phyloP scores from a whole-genome alignment of 140 eudicot species.

The Flaveria floridana region DNA sequence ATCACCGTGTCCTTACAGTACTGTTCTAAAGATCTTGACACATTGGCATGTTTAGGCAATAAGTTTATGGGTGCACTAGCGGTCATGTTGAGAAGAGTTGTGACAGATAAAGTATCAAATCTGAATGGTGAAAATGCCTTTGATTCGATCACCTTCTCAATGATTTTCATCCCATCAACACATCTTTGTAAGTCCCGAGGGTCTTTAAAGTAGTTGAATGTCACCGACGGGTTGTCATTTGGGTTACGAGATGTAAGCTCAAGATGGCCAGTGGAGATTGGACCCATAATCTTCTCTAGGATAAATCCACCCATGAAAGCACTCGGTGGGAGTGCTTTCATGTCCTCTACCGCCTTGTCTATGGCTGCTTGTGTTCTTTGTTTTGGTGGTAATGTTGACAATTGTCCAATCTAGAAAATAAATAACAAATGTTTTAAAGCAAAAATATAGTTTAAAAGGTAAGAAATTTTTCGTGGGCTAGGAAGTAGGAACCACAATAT shows the following conservation, averaged over 20 bases:
- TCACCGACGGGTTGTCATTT: conserved; percentile 59
- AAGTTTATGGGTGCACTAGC: conserved; percentile 59
- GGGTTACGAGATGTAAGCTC: conserved; percentile 50
- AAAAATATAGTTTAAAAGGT: background rate
- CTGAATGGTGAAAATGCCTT: conserved; percentile 51
- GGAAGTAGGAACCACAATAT: background rate
- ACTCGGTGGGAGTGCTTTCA: conserved; percentile 48
- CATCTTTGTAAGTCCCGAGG: conserved; percentile 69
- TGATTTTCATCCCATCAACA: conserved; percentile 61
- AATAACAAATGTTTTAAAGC: too few relatives aligned
- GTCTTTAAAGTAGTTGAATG: conserved; percentile 77
- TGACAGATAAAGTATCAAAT: conserved; percentile 32
- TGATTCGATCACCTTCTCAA: conserved; percentile 56
- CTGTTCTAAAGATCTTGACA: conserved; percentile 59
- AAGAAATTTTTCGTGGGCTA: background rate
- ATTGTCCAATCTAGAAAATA: conserved; percentile 70
- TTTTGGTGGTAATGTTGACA: conserved; percentile 81
- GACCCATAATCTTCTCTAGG: conserved; percentile 74
- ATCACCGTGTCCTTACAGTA: conserved; percentile 78
- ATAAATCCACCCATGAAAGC: conserved; percentile 78
- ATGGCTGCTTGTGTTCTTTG: conserved; percentile 77
- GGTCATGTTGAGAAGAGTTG: conserved; percentile 67
- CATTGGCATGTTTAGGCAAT: conserved; percentile 68
- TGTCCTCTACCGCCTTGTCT: conserved; percentile 53
- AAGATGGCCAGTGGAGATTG: conserved; percentile 71